Base-by-base conservation (phyloP, 1,284 basidiomycete species). In the Peniophora sp. region DNA sequence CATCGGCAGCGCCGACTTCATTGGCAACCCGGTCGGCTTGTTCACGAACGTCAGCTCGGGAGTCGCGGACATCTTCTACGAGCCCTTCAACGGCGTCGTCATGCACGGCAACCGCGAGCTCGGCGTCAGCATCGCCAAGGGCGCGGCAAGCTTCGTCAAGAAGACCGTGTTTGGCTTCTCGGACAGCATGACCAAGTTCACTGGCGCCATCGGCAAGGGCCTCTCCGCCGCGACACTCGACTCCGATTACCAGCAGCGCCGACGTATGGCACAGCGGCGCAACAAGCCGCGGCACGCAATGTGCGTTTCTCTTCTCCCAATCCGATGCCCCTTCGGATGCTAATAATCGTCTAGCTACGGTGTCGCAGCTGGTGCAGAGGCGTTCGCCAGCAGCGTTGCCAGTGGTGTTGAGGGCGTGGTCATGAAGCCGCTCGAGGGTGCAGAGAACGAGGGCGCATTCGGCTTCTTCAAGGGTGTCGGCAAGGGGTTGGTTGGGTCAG, bases 41-140 rank as follows among this genome's bases (percentile, higher is more conserved):
- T 99, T 99, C 75, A 97, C 92, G 55, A 99, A 98, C 63, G 95
- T 99, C 63, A 96, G 92, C 63, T 97, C 94, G 22, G 97, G 97
- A n/a, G 92, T 99, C 8, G 89, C 91, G 46, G 97, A 99, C 66
- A 95, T 99, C 59, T 99, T 99, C 75, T 98, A 99, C 63, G 97
- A 98, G 68, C 97, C 97, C 9, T 98, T 96, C 74, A 89, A 97
- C 56, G 96, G 96, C 35, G 89, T 96, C 34, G 89, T 99, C 51
- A 92, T 97, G 83, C 94, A 97, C 62, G 97, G 97, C 16, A 95
- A 97, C 68, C 87, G 85, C 61, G 97, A 99, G 60, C 72, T 99
- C 17, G 97, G 97, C 1, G 83, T 96, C 55, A 94, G 97, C n/a
- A 93, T 99, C 52, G 97, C 97, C 2, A 91, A 95, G 75, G 94